Base-by-base conservation (phyloP, 2,329 filamentous ascomycete genomes). In the Hortaea sp. region DNA sequence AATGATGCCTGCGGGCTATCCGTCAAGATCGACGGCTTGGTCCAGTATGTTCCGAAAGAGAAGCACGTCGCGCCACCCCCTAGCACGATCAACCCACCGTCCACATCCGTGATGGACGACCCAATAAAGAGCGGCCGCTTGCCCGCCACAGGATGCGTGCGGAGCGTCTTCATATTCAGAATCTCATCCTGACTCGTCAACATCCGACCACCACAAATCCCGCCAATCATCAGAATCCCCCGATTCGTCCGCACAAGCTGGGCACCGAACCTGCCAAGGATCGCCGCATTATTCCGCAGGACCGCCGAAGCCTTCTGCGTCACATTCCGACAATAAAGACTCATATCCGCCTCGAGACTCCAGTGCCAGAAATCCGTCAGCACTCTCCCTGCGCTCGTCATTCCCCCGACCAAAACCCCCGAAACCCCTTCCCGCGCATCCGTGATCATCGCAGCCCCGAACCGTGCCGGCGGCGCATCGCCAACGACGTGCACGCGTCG, bases 41-140 rank as follows among this genome's bases (percentile, higher is more conserved):
- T 89, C 85, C 86, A 94, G 58, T 79, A 88, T 5, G 85, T 85
- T 1, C 88, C 88, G 75, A 94, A 94, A 0, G 86, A 88, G 69
- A 94, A 94, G 63, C 88, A 94, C 0, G 88, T 86, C 11, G 85
- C 87, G 34, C 88, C 89, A 11, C 89, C 89, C 1, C 88, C 88
- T 41, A 84, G 64, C 6, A 94, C 67, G 7, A 86, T 57, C 3
- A 88, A 57, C 12, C 74, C 66, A 29, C 69, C 57, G 29, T 67
- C 66, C 1, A 74, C 66, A 29, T 68, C 60, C 10, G 76, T 64
- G 6, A 75, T 69, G 4, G 80, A 80, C 46, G 81, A 76, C 2
- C 89, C 88, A 43, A 88, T 72, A 42, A 94, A 72, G 5, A 94
- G 71, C 9, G 87, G 87, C 45, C 79, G 69, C 13, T 69, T 67